Evolutionary conservation across 2,329 filamentous ascomycete species (phyloP), one percentile per base, ranked within the genome.

Genomic region (Phyllosticta citriasiana): DNA sequence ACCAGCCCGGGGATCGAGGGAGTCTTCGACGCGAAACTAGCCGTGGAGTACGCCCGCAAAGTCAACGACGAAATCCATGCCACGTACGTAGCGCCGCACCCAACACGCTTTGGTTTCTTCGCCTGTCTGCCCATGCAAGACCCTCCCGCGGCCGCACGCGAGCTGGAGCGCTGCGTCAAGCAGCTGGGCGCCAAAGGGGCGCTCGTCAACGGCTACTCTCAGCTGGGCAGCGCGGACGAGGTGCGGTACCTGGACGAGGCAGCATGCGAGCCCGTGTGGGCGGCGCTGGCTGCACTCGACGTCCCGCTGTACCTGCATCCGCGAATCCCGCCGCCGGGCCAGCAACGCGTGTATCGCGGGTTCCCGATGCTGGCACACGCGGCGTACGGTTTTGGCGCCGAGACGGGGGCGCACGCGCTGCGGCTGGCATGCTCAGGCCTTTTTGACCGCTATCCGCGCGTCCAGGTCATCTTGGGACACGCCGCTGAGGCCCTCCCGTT

Each of bases 231-330:
- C 0, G 80, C 85, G 60, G 84, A 83, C 50, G 81, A 84, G 76
- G 74, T 87, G 68, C 87, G 86, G 73, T 88, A 87, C 72, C 30
- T 57, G 16, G 85, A 88, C 67, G 74, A 78, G 10, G 76, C 80
- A 0, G 79, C 82, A 63, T 88, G 80, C 77, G 82, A 85, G 65
- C 69, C 79, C 24, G 87, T 88, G 76, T 87, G 84, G 84, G 68
- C 76, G 9, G 80, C 79, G 0, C 77, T 80, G 6, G 77, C 76
- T 1, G 80, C 85, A 51, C 79, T 88, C 0, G 81, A 86, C 62
- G 83, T 86, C 0, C 84, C 84, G 0, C 77, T 88, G 57, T 88
- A 87, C 67, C 75, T 88, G 0, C 85, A 88, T 69, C 85, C 84
- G 0, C 76, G 80, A 56, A 79, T 80, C 64, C 82, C 84, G 2